Base-by-base conservation (phyloP, 1,284 basidiomycete genomes). In the Fomitopsis schrenkii region DNA sequence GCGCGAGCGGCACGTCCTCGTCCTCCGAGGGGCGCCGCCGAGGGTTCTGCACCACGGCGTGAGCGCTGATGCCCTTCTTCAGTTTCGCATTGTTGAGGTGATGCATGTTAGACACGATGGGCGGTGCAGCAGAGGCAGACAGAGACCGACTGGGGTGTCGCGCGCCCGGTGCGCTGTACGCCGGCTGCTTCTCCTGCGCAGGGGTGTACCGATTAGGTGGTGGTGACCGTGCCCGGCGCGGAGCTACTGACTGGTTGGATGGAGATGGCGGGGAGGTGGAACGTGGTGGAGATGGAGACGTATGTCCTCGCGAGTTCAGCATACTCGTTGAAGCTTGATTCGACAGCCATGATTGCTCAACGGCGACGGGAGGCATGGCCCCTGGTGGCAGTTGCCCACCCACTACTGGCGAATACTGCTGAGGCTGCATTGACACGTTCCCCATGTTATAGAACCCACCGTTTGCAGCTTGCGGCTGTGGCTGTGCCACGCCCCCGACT, bases 1-100 rank as follows among this genome's bases (percentile, higher is more conserved):
- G 73, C 22, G 90, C 88, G 44, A 92, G 77, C 33, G 90, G 90
- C 42, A 91, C 76, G 70, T 92, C 90, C 71, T 92, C 90, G 67
- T 91, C 90, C 67, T 88, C 87, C 41, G 79, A 78, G 54, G 66
- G 59, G 52, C 81, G 78, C 63, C 76, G 78, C 67, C 77, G 78
- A 71, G 75, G 41, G 59, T 68, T 58, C 5, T 79, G 74, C 42
- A 76, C 61, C 9, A 80, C 77, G 10, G 86, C 88, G 70, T 86
- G 82, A n/a, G 84, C 86, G 67, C 87, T 90, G 59, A 76, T 71
- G 12, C 81, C 83, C 72, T 91, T 91, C 67, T 86, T 82, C 54
- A 83, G 62, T 64, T 81, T 83, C 52, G 84, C 85, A 69, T 33
- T 54, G 35, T 88, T 88, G 52, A 71, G 63, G 54, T 64, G 58